Conservation (phyloP, 2,329 filamentous ascomycete genomes). For the Aspergillus proliferans region DNA sequence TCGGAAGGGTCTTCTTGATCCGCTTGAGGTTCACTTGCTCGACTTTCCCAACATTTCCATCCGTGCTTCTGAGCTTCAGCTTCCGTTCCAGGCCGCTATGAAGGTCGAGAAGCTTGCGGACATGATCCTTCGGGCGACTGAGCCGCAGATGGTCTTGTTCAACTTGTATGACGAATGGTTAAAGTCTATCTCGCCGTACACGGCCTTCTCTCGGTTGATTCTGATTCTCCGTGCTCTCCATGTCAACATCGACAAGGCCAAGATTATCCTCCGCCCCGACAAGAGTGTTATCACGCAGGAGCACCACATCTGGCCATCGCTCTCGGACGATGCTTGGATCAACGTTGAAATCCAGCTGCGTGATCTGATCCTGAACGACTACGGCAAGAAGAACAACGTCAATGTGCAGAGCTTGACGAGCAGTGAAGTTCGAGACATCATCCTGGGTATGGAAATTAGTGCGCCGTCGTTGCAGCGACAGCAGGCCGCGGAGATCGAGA, state of each 20-base stretch:
- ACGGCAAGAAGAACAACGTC: constrained; percentile 99
- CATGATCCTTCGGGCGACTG: constrained; percentile 95
- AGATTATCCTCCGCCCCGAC: constrained; percentile 87
- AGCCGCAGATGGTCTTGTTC: constrained; percentile 99
- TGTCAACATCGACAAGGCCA: constrained; percentile 98
- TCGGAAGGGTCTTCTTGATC: constrained; percentile 91
- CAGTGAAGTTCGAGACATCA: constrained; percentile 96
- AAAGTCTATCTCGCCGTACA: constrained; percentile 97
- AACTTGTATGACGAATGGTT: constrained; percentile 99
- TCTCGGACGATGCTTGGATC: constrained; percentile 96
- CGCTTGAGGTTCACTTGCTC: constrained; percentile 90
- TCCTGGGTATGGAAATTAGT: constrained; percentile 98
- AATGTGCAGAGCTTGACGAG: constrained; percentile 95
- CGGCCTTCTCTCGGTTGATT: constrained; percentile 90
- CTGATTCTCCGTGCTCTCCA: constrained; percentile 90
- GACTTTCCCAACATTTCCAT: constrained; percentile 99
- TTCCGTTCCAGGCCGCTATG: constrained; percentile 99
- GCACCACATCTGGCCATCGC: constrained; percentile 95
- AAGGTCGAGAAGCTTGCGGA: constrained; percentile 99
- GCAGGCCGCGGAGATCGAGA: constrained; percentile 97
- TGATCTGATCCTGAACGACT: constrained; percentile 95
- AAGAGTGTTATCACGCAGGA: constrained; percentile 98
- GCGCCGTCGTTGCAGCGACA: constrained; percentile 97
- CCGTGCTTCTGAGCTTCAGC: constrained; percentile 88
- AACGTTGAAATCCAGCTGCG: constrained; percentile 97